Conservation (phyloP, 140 eudicot genomes). For the Ambrosia hybrid region DNA sequence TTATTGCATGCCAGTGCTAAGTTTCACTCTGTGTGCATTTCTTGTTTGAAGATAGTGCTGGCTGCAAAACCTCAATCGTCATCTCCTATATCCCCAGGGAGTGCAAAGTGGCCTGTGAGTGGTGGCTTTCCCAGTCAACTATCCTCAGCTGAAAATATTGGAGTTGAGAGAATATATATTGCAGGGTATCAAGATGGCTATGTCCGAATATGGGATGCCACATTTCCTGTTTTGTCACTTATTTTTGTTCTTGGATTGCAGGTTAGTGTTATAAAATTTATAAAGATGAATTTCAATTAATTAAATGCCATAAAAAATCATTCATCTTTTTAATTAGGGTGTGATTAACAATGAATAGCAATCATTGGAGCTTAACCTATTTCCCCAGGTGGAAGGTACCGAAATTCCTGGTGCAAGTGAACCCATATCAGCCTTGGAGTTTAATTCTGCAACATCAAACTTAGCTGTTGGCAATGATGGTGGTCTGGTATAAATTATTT, state of each 20-base stretch:
- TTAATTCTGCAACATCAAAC: conserved; percentile 48
- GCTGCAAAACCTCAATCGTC: conserved; percentile 46
- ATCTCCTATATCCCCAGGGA: conserved; percentile 30
- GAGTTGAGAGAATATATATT: conserved; percentile 67
- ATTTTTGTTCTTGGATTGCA: conserved; percentile 46
- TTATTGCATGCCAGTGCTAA: too few relatives aligned
- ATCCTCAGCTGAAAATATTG: conserved; percentile 41
- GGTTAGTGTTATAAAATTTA: conserved; percentile 45
- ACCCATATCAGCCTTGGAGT: conserved; percentile 77
- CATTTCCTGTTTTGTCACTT: conserved; percentile 73
- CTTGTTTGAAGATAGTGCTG: conserved; percentile 52
- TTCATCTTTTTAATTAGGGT: conserved; percentile 28
- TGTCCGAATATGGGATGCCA: conserved; percentile 86
- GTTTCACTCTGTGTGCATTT: background rate
- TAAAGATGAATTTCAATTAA: background rate
- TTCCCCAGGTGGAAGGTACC: conserved; percentile 56
- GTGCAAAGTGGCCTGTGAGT: conserved; percentile 70
- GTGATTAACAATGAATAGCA: conserved; percentile 22
- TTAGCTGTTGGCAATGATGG: conserved; percentile 70
- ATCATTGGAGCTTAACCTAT: conserved; percentile 35
- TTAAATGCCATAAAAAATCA: background rate
- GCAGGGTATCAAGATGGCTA: conserved; percentile 97
- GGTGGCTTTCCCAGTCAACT: conserved; percentile 74
- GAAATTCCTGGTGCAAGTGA: conserved; percentile 60
- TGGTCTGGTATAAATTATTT: conserved; percentile 67